phyloP scores from a whole-genome alignment of 371 early-diverging fungal genomes.

The Batrachochytrium dendrobatidis region DNA sequence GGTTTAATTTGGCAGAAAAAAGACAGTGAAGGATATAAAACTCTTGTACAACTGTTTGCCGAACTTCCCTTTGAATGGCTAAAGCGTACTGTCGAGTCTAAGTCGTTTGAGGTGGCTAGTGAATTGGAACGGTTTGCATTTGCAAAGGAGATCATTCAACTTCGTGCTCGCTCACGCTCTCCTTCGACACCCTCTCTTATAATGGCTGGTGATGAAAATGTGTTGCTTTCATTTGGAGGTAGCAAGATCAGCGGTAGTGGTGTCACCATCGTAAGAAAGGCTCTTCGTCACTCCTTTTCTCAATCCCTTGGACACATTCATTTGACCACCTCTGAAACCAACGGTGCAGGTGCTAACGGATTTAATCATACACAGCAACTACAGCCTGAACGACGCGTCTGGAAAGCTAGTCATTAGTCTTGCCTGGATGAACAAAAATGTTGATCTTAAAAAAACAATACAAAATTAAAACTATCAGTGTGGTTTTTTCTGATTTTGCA shows the following conservation, averaged over 20 bases:
- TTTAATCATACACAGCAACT: background rate
- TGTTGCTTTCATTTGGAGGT: slow-evolving; percentile 42
- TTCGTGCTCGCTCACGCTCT: slow-evolving; percentile 21
- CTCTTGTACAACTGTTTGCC: slow-evolving; percentile 34
- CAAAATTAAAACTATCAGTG: no score
- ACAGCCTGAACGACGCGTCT: slow-evolving; percentile 1
- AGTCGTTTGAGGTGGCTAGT: slow-evolving; percentile 37
- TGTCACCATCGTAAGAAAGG: slow-evolving; percentile 43
- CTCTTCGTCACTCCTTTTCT: slow-evolving; percentile 10
- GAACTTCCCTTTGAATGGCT: slow-evolving; percentile 53
- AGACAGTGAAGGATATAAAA: slow-evolving; percentile 34
- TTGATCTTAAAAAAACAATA: no score
- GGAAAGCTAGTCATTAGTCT: slow-evolving; percentile 1
- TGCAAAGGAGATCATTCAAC: slow-evolving; percentile 40
- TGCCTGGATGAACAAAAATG: no score
- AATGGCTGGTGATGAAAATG: slow-evolving; percentile 44
- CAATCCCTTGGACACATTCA: background rate
- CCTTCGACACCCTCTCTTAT: slow-evolving; percentile 2
- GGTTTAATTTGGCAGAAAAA: slow-evolving; percentile 35
- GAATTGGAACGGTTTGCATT: slow-evolving; percentile 46
- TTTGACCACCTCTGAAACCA: background rate
- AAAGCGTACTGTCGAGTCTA: slow-evolving; percentile 43
- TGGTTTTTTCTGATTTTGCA: no score
- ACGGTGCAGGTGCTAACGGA: background rate
- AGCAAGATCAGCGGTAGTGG: slow-evolving; percentile 23